Conservation (phyloP, 441 rosid species). For the Manihot esculenta region DNA sequence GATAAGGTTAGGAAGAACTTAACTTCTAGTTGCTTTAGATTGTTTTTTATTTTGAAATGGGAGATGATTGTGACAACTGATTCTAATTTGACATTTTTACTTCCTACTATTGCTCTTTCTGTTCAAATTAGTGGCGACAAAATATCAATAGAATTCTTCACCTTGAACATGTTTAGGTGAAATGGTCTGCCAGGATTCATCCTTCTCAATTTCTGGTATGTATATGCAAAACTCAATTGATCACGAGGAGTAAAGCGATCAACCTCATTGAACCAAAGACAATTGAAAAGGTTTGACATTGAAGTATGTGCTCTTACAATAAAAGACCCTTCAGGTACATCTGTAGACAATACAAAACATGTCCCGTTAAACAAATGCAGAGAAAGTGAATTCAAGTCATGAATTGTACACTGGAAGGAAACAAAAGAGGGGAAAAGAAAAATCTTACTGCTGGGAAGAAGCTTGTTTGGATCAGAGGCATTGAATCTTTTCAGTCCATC, state of each 20-base stretch:
- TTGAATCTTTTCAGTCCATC: conserved; percentile 77
- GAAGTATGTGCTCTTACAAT: conserved; percentile 96
- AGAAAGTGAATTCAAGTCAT: conserved; percentile 3
- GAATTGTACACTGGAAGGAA: not conserved
- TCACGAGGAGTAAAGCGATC: conserved; percentile 96
- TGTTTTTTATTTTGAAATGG: not conserved
- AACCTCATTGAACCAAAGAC: conserved; percentile 99
- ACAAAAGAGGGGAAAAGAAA: not conserved
- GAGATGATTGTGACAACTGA: not conserved
- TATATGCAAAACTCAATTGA: conserved; percentile 90
- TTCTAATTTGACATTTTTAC: not conserved
- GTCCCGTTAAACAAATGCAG: not conserved
- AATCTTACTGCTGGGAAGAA: conserved; percentile 83
- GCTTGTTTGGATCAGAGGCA: conserved; percentile 69
- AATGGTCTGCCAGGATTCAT: conserved; percentile 77
- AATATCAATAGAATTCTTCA: conserved; percentile 24
- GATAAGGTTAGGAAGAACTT: not conserved
- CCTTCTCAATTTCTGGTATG: conserved; percentile 83
- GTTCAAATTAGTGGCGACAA: too few relatives aligned
- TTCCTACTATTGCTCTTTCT: too few relatives aligned
- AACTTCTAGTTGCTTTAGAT: not conserved
- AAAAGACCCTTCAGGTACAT: conserved; percentile 99
- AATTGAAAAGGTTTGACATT: conserved; percentile 93
- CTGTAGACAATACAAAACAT: conserved; percentile 37
- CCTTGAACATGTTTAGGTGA: conserved; percentile 97